Evolutionary conservation across 768 basidiomycete species (phyloP), one percentile per base, ranked within the genome.

Genomic region (Fistulinella prunicolor): DNA sequence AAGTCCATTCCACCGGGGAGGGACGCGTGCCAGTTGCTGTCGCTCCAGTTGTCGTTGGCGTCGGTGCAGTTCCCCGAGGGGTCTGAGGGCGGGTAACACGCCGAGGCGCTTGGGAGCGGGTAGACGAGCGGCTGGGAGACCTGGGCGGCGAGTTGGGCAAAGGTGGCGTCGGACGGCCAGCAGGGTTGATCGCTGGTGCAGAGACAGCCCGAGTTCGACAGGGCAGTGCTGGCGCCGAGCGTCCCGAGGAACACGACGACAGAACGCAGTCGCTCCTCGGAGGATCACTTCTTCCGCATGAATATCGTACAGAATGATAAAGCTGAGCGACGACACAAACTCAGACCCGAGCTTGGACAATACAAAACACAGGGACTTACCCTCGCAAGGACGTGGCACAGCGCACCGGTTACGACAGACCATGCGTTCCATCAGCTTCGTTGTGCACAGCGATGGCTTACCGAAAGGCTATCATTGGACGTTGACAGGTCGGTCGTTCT

Each of bases 81-180:
- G 19, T 65, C 40, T 0, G 57, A 54, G 4, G 50, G 30, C 0
- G 75, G 68, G 47, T 79, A 78, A 52, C 76, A 79, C 1, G 67
- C 62, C 1, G 65, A 65, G 3, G 70, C 74, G 2, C 69, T 66
- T 0, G 77, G 73, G 0, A 58, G 38, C n/a, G 0, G 78, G 16
- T 64, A 56, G 7, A 80, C 41, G 24, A 79, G 66, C 0, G 74
- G 74, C 29, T 73, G 74, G 1, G 78, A 77, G 22, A 79, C 42
- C 42, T 70, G 59, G 4, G 60, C 54, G 8, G 66, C 51, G 9
- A 78, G 63, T 6, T 49, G 34, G 9, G 61, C 34, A 50, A 76
- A 75, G 1, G 63, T 59, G 2, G 60, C 35, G 0, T 60, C 39
- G n/a, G 56, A 63, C 3, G 77, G 77, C 74, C 76, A 78, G 56